These are phyloP conservation scores for Xylaria sp. DNA, from an alignment of 2,329 filamentous ascomycete genomes.

Conservation along the genomic window DNA sequence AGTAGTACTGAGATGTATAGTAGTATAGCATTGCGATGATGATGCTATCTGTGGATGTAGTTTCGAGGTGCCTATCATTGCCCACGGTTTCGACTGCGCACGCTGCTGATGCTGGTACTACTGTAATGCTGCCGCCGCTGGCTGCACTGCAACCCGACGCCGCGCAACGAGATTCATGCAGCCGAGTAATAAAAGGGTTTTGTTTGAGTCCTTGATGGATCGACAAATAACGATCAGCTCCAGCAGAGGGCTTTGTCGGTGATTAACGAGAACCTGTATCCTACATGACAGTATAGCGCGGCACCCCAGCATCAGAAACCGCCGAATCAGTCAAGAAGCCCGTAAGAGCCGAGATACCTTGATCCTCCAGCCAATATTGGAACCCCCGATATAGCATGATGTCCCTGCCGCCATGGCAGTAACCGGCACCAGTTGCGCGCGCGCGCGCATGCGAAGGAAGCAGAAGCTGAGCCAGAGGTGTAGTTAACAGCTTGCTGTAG, in stretches of 20 bases:
- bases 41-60: not conserved
- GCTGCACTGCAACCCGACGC: constrained; percentile 27
- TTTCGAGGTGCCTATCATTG: constrained; percentile 6
- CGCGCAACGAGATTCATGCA: constrained; percentile 25
- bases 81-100: constrained; percentile 1
- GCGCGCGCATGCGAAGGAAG: constrained; percentile 1
- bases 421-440: constrained; percentile 22
- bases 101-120: not conserved
- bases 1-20: too few species aligned
- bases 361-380: constrained; percentile 1
- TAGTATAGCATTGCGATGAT: constrained; percentile 9
- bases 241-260: constrained; percentile 6
- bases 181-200: constrained; percentile 17
- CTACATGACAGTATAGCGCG: not conserved
- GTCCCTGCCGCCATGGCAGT: constrained; percentile 13
- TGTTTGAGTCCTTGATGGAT: constrained; percentile 5
- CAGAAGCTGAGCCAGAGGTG: constrained; percentile 8
- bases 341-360: constrained; percentile 18
- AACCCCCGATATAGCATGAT: constrained; percentile 7
- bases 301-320: not conserved
- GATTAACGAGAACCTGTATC: constrained; percentile 12
- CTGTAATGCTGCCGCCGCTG: constrained; percentile 3
- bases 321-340: constrained; percentile 14
- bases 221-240: constrained; percentile 23
- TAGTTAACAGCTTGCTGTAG: not conserved